Evolutionary conservation across 2,329 filamentous ascomycete genomes (phyloP), one percentile per base, ranked within the genome.

Genomic region (Fusarium sp.): DNA sequence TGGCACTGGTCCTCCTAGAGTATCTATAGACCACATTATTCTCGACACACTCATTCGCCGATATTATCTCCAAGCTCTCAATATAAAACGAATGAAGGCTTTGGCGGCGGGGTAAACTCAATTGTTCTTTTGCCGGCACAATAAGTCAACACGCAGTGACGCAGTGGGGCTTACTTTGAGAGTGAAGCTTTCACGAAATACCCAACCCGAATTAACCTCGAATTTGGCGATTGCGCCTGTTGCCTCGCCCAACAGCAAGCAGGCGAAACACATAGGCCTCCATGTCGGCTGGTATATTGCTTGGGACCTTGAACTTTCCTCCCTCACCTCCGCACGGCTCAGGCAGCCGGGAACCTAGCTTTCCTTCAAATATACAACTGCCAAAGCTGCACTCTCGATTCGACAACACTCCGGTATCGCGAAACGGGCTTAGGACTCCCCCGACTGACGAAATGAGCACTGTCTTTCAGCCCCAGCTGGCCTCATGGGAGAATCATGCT

Each of bases 371-470:
- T 60, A 62, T 75, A 47, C 59, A 68, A 30, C 66, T 77, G 56
- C 75, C 75, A 45, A 79, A 79, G 71, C 72, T 74, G 34, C 73
- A 68, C 42, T 64, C 72, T 47, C 66, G 75, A 58, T 63, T 61
- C 60, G 47, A 76, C 68, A 63, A 72, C 61, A 63, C 72, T 55
- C 58, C 62, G 42, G 65, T 59, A 45, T 61, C 71, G 59, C 79
- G 75, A 64, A 78, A 79, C 78, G 86, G 87, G 69, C 84, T 88
- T 76, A 83, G 81, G 77, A 88, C 87, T 67, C 87, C 87, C 58
- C 87, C 87, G 45, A 79, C 82, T 73, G 87, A 89, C 82, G 83
- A 84, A 68, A 86, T 89, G 88, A 87, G 84, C 74, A 82, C 86
- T 70, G 82, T 85, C n/a, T 89, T 88, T 74, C 86, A 87, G 57